Base-by-base conservation (phyloP, 768 basidiomycete genomes). In the Hemileccinum rubropunctum region DNA sequence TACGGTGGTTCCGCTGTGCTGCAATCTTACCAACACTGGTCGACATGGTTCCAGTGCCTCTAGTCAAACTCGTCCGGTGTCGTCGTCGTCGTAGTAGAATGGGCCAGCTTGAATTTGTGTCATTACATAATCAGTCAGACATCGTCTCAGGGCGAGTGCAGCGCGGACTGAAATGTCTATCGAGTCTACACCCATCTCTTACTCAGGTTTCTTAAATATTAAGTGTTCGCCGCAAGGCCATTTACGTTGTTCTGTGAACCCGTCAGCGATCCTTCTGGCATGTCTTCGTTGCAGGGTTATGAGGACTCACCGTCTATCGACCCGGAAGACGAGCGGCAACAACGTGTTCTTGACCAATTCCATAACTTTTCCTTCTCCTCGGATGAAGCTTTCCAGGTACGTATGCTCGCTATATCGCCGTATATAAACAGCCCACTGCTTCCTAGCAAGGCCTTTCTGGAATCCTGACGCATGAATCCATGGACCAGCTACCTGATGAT, bases 401-500 rank as follows among this genome's bases (percentile, higher is more conserved):
- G 70, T 38, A n/a, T 2, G 15, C 44, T n/a, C 26, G 12, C 8
- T 51, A 8, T 17, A 32, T 28, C n/a, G 20, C 6, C 15, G 6
- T 12, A 17, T 21, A 35, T 17, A 30, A 35, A 18, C 18, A 12
- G 4, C 42, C 20, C 32, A 47, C 32, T 21, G 13, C 14, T 42
- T 47, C 43, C 14, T 77, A 88, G 86, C 79, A 82, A 79, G 87
- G 87, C 58, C 69, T 88, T 36, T 73, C 75, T 52, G 78, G 75
- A 48, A 77, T 89, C 27, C 54, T 83, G 6, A 63, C 75, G 6
- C 75, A 71, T 13, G 72, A 72, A 32, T 37, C 74, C 3, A 53
- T 76, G 30, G 60, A 70, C 9, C 53, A 59, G 62, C 59, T 64
- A 27, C 50, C 74, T 1, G 63, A 71, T 8, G 73, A 72, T 17